Percentiles rank a stretch among this genome's conserved stretches.
Evolutionary conservation across 1,284 basidiomycete genomes (phyloP).

Genomic region (Ceratobasidium sp.): DNA sequence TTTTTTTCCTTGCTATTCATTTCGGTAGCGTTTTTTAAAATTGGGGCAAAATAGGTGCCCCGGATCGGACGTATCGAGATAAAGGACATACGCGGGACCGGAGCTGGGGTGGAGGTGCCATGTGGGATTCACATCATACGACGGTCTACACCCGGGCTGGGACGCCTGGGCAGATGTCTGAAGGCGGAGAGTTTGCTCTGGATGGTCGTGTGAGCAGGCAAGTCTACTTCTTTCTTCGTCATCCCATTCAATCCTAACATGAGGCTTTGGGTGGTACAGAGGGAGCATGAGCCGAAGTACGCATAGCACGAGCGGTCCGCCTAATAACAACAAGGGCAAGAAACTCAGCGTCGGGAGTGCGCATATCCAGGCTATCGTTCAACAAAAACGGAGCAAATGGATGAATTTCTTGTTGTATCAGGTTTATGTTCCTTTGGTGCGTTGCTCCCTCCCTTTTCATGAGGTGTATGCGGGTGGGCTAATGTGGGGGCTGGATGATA

Average conservation of each 20-base stretch:
- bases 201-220: slow-evolving; percentile 44
- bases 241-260: neutral
- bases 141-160: slow-evolving; percentile 22
- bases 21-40: neutral
- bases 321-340: slow-evolving; percentile 2
- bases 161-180: slow-evolving; percentile 34
- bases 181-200: slow-evolving; percentile 21
- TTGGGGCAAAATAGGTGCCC: slow-evolving; percentile 16
- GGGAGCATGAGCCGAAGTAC: slow-evolving; percentile 40
- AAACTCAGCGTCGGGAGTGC: slow-evolving; percentile 23
- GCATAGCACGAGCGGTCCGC: slow-evolving; percentile 20
- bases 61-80: slow-evolving; percentile 40
- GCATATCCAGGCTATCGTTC: neutral
- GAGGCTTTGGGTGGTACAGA: neutral
- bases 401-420: slow-evolving; percentile 76
- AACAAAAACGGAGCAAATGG: slow-evolving; percentile 38
- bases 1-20: neutral
- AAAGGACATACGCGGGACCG: slow-evolving; percentile 28
- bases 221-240: slow-evolving; percentile 3
- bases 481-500: slow-evolving; percentile 46
- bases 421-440: slow-evolving; percentile 80
- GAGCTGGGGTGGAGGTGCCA: slow-evolving; percentile 22
- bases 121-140: slow-evolving; percentile 19
- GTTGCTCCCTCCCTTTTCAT: slow-evolving; percentile 51
- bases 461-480: slow-evolving; percentile 12